Evolutionary conservation across 331 rosid species (phyloP), one percentile per base, ranked within the genome.

Genomic region (Telfairia occidentalis): DNA sequence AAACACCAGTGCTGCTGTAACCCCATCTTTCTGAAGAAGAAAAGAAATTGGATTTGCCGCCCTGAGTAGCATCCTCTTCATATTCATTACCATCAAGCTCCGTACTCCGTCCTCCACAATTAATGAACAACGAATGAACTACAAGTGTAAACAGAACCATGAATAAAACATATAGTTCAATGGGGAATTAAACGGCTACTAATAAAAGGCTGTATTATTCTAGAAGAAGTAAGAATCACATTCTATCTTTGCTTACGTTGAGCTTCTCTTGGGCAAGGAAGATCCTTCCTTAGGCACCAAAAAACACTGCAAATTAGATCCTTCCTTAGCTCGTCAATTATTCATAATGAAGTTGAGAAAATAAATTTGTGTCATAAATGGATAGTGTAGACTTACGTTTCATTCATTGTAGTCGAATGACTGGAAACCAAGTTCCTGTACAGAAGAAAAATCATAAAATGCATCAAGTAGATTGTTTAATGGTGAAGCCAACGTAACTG

Each of bases 391-490:
- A 7, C 49, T 80, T 83, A 90, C 95, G 59, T 19, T 54, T 78
- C 77, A 64, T 24, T 77, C 48, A 71, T 75, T 7, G 74, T 28
- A 59, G 85, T 63, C 5, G 84, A 78, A 19, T 52, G 78, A 46
- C 97, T 89, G 18, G 97, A 84, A 74, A 81, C 81, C 48, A 87
- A 59, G 85, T 84, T 91, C 84, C 92, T 91, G 85, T 78, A 76
- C 23, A 46, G 52, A 29, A 28, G 45, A 0, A 15, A 5, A 19
- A 19, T 19, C 15, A 13, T 15, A 46, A n/a, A n/a, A n/a, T n/a
- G n/a, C n/a, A n/a, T n/a, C n/a, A n/a, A n/a, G n/a, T 92, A 87
- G 81, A 81, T 86, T 86, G 54, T 81, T 71, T 69, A 21, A 88
- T 1, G 79, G 38, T 58, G 60, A 54, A 54, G 32, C 32, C 60